Base-by-base conservation (phyloP, 768 basidiomycete genomes). In the Amanita exitialis region DNA sequence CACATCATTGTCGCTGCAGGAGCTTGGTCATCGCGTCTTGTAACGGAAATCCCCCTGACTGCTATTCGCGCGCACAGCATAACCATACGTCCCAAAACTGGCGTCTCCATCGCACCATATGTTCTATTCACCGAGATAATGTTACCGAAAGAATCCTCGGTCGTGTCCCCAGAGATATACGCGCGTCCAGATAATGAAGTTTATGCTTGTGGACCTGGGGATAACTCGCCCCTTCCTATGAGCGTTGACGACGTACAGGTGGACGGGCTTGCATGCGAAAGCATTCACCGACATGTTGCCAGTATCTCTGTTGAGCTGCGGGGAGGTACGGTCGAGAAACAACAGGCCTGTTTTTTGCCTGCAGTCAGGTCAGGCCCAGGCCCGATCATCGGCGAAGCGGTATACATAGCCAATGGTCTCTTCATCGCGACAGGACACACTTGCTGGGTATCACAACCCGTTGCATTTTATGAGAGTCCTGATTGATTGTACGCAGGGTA, bases 51-150 rank as follows among this genome's bases (percentile, higher is more conserved):
- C 25, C 81, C 83, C 13, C 73, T 88, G 56, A 59, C 68, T n/a
- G 75, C 74, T 38, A 80, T 75, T 5, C 81, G 86, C 48, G 85
- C 83, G 0, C 86, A 89, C 63, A 86, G 84, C 58, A 75, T 90
- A 59, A 79, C 78, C 6, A 77, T 87, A 55, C 76, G 67, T 12
- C 76, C 82, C 0, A 60, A 63, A 16, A 59, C 72, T 3, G 61
- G 60, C 7, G 64, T 67, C 27, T 61, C 63, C 20, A 74, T 91
- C 61, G 70, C 83, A 4, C 84, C 89, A 2, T 87, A 90, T 60
- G 85, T 86, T 34, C 72, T 92, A 48, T 95, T 93, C 66, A 90
- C 90, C 27, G 83, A 84, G 61, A 86, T 95, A 57, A 56, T 55
- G 18, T 54, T 65, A 5, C 59, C 53, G 16, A 59, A 50, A 21